Conservation (phyloP, 352 stramenopile genomes). For the Phytopythium cucurbitacearum region DNA sequence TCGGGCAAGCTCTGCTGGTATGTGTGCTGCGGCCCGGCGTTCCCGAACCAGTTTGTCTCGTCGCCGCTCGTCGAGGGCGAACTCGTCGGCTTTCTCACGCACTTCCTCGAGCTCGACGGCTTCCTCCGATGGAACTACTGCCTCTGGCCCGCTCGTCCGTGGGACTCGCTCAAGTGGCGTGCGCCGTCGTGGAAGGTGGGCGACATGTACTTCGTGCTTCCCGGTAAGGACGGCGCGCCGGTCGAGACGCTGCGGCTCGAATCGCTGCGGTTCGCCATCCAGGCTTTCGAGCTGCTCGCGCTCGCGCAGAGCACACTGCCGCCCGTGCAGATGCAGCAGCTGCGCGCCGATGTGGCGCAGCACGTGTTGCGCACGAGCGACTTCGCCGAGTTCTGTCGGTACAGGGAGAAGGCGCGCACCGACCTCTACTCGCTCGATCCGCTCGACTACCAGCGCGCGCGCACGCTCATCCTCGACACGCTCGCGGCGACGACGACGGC, state of each 20-base stretch:
- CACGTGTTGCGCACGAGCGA: constrained; percentile 59
- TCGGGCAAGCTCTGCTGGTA: constrained; percentile 73
- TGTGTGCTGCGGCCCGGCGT: constrained; percentile 66
- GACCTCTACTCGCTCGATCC: constrained; percentile 75
- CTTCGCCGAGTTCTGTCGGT: constrained; percentile 42
- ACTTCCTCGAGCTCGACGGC: constrained; percentile 73
- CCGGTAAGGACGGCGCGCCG: constrained; percentile 48
- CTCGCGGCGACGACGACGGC: constrained; percentile 17
- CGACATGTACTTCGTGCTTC: constrained; percentile 84
- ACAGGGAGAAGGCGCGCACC: constrained; percentile 13
- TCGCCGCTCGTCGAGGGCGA: constrained; percentile 69
- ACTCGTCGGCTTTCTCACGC: constrained; percentile 71
- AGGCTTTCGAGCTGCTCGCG: constrained; percentile 58
- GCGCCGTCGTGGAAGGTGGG: constrained; percentile 64
- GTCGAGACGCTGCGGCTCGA: constrained; percentile 74
- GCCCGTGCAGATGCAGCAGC: constrained; percentile 38
- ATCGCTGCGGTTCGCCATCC: constrained; percentile 57
- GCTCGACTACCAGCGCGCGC: constrained; percentile 56
- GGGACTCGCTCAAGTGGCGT: constrained; percentile 60
- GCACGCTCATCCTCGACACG: constrained; percentile 58
- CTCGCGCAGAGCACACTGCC: constrained; percentile 37
- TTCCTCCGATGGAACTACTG: constrained; percentile 85
- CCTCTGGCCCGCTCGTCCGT: constrained; percentile 55
- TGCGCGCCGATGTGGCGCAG: constrained; percentile 46
- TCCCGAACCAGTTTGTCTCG: constrained; percentile 78